Evolutionary conservation across 2,329 filamentous ascomycete species (phyloP).

Genomic region (Colletotrichum sp.): DNA sequence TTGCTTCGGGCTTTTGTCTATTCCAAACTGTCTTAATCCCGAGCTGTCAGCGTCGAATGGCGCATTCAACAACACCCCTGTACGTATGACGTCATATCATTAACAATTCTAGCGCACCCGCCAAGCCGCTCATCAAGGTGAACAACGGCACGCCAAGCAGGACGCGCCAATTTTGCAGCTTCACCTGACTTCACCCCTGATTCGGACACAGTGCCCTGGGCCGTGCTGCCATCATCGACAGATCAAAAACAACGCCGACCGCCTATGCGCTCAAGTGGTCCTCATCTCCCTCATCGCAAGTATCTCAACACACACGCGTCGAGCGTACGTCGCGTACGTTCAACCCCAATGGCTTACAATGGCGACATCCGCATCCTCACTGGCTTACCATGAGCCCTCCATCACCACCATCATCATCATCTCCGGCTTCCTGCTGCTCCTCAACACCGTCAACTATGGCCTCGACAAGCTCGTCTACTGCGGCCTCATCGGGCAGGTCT

Average conservation of each 20-base stretch:
- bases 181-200: neutral
- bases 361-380: constrained; percentile 25
- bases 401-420: constrained; percentile 65
- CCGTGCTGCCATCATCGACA: neutral
- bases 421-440: constrained; percentile 65
- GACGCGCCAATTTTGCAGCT: neutral
- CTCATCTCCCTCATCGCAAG: neutral
- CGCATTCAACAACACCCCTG: neutral
- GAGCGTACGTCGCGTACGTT: neutral
- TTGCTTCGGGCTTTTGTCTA: neutral
- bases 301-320: neutral
- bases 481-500: constrained; percentile 73
- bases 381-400: constrained; percentile 67
- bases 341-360: neutral
- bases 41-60: neutral
- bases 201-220: neutral
- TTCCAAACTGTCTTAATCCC: neutral
- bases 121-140: neutral
- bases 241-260: neutral
- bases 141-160: neutral
- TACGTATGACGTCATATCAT: neutral
- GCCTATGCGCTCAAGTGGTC: neutral
- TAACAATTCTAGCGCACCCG: neutral
- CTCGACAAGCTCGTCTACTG: constrained; percentile 70
- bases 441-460: constrained; percentile 62